Percentiles rank a stretch among this genome's conserved stretches.
phyloP scores from a whole-genome alignment of 179 eudicot genomes.

The Monotropa hypopitys region DNA sequence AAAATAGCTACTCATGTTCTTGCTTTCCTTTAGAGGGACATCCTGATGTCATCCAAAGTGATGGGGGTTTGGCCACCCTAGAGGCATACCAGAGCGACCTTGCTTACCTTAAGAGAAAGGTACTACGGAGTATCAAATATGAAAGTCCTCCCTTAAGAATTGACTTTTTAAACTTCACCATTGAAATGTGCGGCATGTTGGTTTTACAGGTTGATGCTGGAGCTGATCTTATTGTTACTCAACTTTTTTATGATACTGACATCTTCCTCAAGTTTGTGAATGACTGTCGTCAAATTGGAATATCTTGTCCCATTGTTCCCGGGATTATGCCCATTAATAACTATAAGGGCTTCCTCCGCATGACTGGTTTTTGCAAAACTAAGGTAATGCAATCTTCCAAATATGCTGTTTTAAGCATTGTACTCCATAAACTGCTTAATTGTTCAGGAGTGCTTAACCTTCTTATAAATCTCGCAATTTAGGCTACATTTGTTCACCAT shows the following conservation, averaged over 20 bases:
- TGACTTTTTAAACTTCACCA: not conserved
- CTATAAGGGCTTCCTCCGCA: constrained; percentile 82
- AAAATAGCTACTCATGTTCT: not conserved
- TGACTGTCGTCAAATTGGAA: constrained; percentile 93
- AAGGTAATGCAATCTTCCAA: constrained; percentile 35
- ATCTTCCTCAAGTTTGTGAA: constrained; percentile 79
- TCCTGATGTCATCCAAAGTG: constrained; percentile 70
- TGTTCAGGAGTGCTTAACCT: not conserved
- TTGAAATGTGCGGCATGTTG: not conserved
- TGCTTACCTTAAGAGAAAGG: constrained; percentile 89
- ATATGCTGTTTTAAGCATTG: not conserved
- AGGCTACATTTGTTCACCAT: not conserved
- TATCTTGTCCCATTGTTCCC: constrained; percentile 88
- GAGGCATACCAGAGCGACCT: constrained; percentile 77
- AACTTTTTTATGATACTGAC: constrained; percentile 90
- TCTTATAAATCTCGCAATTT: not conserved
- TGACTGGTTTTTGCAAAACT: constrained; percentile 99
- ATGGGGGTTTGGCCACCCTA: constrained; percentile 52
- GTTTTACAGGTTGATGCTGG: constrained; percentile 89
- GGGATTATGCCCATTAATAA: constrained; percentile 99
- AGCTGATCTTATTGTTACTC: constrained; percentile 87
- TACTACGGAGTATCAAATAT: constrained; percentile 6
- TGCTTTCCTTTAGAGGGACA: constrained; percentile 59
- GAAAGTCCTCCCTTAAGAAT: not conserved
- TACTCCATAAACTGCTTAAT: not conserved